phyloP scores from a whole-genome alignment of 2,329 filamentous ascomycete species.

The Cylindrodendrum hubeiense region DNA sequence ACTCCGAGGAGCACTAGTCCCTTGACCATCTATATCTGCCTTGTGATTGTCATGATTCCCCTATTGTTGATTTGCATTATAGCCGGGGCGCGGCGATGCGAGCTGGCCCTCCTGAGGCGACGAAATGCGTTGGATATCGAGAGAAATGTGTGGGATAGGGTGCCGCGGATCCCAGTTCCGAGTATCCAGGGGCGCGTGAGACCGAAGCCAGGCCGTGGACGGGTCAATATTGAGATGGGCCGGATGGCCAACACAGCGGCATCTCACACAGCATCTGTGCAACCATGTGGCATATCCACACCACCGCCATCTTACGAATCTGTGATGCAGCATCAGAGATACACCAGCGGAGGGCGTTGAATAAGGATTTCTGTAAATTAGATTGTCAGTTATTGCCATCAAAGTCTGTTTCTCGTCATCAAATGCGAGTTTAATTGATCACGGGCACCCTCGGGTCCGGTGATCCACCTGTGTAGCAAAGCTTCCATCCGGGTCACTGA shows the following conservation, averaged over 20 bases:
- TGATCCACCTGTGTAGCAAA: too few species aligned
- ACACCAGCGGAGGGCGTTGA: background rate
- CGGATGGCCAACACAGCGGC: background rate
- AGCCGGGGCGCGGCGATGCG: too few species aligned
- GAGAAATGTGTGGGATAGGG: background rate
- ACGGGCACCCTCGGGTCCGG: too few species aligned
- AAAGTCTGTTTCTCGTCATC: too few species aligned
- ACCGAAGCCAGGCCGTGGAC: too few species aligned
- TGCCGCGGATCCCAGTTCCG: background rate
- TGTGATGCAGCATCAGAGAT: background rate
- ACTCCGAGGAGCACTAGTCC: too few species aligned
- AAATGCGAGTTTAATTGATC: too few species aligned
- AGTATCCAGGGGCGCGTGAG: background rate
- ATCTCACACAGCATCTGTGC: background rate
- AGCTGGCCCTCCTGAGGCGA: background rate
- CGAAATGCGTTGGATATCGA: background rate
- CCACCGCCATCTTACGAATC: background rate
- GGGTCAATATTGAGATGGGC: background rate
- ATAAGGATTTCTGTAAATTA: background rate
- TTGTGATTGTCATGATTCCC: too few species aligned
- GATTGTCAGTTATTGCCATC: background rate
- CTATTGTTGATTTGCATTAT: too few species aligned
- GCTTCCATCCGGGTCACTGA: too few species aligned
- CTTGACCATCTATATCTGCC: too few species aligned
- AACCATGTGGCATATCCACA: background rate